A percentile compares a stretch with the other conserved stretches of the same genome.
phyloP scores from a whole-genome alignment of 2,329 filamentous ascomycete genomes.

The Zymoseptoria pseudotritici region DNA sequence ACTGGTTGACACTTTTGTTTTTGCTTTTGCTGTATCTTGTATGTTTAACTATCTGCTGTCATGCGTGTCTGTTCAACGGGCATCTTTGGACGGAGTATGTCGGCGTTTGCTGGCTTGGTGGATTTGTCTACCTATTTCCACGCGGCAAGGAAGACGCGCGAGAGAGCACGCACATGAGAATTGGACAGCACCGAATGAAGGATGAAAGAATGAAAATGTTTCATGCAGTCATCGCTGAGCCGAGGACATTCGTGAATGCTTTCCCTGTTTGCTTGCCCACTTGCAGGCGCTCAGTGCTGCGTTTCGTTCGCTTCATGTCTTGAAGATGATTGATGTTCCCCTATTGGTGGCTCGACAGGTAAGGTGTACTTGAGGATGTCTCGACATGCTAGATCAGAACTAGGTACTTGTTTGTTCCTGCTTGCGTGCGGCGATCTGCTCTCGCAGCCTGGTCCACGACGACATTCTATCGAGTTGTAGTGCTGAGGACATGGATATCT shows the following conservation, averaged over 20 bases:
- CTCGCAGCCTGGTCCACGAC: too few relatives aligned
- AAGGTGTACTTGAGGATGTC: too few relatives aligned
- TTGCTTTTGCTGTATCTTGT: background rate
- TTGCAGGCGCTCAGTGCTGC: too few relatives aligned
- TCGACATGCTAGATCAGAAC: too few relatives aligned
- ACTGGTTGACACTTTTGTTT: background rate
- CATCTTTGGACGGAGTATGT: background rate
- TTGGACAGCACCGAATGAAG: background rate
- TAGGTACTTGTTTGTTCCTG: too few relatives aligned
- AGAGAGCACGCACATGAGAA: background rate
- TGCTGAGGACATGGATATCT: too few relatives aligned
- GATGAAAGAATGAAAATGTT: background rate
- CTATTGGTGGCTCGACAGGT: too few relatives aligned
- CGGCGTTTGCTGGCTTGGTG: background rate
- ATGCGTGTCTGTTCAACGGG: background rate
- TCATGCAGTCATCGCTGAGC: background rate
- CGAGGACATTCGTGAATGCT: background rate
- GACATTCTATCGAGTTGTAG: too few relatives aligned
- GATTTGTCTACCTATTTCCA: background rate
- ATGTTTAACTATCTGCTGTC: background rate
- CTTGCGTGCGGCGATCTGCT: too few relatives aligned
- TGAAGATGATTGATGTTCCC: too few relatives aligned
- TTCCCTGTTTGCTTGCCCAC: background rate
- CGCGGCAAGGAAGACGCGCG: background rate
- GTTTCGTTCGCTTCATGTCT: too few relatives aligned